These are phyloP conservation scores for Trichoderma oligosporum DNA, from an alignment of 2,329 filamentous ascomycete genomes.

Conservation along the genomic window DNA sequence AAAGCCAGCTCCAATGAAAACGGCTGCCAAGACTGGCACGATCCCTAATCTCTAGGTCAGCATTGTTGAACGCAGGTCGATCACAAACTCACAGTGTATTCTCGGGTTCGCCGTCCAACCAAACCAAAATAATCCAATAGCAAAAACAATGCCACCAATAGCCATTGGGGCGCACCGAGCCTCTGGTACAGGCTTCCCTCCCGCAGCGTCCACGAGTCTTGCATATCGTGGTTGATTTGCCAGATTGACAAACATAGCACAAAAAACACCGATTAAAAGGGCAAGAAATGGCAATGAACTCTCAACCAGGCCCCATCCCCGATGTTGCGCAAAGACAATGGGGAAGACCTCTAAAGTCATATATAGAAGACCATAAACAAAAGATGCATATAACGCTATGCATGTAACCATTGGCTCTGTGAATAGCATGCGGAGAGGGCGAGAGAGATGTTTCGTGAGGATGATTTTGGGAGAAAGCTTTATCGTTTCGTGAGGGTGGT, in stretches of 20 bases:
- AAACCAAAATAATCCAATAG: constrained; percentile 59
- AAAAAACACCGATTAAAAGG: constrained; percentile 52
- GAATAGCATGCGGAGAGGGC: constrained; percentile 48
- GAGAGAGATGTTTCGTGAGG: constrained; percentile 35
- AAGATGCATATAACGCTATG: constrained; percentile 59
- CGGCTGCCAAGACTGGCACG: constrained; percentile 22
- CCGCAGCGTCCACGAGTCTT: constrained; percentile 36
- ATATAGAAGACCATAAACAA: constrained; percentile 58
- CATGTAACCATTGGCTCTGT: constrained; percentile 63
- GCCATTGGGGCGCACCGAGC: constrained; percentile 59
- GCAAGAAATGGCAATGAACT: constrained; percentile 57
- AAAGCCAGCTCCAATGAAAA: constrained; percentile 33
- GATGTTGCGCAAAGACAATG: constrained; percentile 52
- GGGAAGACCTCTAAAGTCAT: constrained; percentile 44
- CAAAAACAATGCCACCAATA: constrained; percentile 48
- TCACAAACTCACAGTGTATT: constrained; percentile 23
- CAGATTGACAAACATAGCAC: constrained; percentile 53
- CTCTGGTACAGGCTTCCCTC: constrained; percentile 49
- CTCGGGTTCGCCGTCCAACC: constrained; percentile 50
- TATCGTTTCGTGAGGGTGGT: constrained; percentile 47
- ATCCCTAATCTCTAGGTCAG: background rate
- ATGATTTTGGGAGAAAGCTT: constrained; percentile 44
- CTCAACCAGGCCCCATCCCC: constrained; percentile 54
- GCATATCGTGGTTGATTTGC: constrained; percentile 59
- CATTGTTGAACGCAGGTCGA: too few species aligned